A percentile compares a stretch with the other conserved stretches of the same genome.
Conservation (phyloP, 2,329 filamentous ascomycete genomes). For the Cladophialophora yegresii region DNA sequence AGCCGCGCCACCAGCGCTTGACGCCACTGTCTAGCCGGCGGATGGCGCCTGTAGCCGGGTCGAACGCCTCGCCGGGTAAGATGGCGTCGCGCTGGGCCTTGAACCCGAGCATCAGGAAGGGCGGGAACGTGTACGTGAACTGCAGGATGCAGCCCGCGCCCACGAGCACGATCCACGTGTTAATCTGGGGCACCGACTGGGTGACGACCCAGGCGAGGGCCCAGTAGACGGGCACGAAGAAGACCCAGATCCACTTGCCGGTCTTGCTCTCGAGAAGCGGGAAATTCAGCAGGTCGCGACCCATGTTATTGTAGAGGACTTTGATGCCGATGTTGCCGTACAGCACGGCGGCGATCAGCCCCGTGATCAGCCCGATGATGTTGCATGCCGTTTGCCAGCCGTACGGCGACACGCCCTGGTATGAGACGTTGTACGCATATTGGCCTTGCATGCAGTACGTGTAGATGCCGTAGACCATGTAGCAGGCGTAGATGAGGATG, state of each 20-base stretch:
- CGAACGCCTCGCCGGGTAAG: constrained; percentile 33
- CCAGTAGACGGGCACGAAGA: constrained; percentile 49
- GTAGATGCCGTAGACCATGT: constrained; percentile 53
- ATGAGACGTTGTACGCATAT: constrained; percentile 46
- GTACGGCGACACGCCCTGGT: constrained; percentile 47
- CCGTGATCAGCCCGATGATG: constrained; percentile 44
- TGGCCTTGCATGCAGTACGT: constrained; percentile 54
- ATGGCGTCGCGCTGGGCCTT: constrained; percentile 39
- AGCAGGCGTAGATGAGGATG: constrained; percentile 52
- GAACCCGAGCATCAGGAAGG: constrained; percentile 39
- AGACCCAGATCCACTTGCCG: constrained; percentile 32
- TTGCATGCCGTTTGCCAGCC: constrained; percentile 48
- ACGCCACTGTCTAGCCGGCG: constrained; percentile 21
- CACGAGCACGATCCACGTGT: constrained; percentile 45
- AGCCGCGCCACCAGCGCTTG: constrained; percentile 35
- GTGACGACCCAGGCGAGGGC: constrained; percentile 48
- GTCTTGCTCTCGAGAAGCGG: constrained; percentile 23
- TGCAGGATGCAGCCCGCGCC: constrained; percentile 50
- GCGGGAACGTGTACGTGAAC: constrained; percentile 53
- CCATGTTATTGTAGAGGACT: constrained; percentile 31
- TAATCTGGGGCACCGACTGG: constrained; percentile 49
- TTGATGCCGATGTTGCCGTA: constrained; percentile 50
- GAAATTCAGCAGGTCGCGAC: constrained; percentile 27
- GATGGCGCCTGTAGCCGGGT: constrained; percentile 35
- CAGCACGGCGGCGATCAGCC: constrained; percentile 44